These are phyloP conservation scores for Tetrahymena malaccensis DNA, from an alignment of 73 alveolate species.

Conservation along the genomic window DNA sequence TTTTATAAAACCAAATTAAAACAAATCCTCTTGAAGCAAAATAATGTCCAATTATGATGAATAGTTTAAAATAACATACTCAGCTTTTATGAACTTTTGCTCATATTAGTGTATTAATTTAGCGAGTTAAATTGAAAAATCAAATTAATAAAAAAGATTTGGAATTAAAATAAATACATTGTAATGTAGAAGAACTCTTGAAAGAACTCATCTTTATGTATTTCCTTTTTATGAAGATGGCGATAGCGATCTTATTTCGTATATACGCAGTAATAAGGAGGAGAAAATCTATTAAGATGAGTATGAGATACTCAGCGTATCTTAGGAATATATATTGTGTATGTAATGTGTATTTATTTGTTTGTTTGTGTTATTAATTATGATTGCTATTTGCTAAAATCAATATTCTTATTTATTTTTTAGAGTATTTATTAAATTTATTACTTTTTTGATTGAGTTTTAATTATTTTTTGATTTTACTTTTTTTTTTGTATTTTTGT, in stretches of 20 bases:
- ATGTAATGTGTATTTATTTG: too few relatives aligned
- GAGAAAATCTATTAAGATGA: background rate
- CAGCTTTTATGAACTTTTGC: background rate
- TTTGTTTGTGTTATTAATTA: too few relatives aligned
- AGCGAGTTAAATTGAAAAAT: background rate
- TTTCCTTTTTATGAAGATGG: background rate
- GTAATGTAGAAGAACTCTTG: background rate
- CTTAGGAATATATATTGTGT: background rate
- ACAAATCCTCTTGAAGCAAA: background rate
- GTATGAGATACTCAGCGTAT: background rate
- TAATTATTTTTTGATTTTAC: background rate
- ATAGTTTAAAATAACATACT: too few relatives aligned
- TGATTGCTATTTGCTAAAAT: background rate
- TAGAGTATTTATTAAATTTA: background rate
- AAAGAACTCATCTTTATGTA: background rate
- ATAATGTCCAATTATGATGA: background rate
- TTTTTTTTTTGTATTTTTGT: too few relatives aligned
- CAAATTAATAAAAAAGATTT: too few relatives aligned
- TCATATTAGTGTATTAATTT: background rate
- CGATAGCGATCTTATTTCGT: background rate
- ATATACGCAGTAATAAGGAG: background rate
- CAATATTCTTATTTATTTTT: background rate
- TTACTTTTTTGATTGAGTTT: background rate
- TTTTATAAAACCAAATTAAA: too few relatives aligned
- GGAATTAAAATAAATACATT: background rate